Percentiles rank a stretch among this genome's conserved stretches.
These are phyloP conservation scores for Septoria linicola DNA, from an alignment of 2,329 filamentous ascomycete species.

Conservation along the genomic window DNA sequence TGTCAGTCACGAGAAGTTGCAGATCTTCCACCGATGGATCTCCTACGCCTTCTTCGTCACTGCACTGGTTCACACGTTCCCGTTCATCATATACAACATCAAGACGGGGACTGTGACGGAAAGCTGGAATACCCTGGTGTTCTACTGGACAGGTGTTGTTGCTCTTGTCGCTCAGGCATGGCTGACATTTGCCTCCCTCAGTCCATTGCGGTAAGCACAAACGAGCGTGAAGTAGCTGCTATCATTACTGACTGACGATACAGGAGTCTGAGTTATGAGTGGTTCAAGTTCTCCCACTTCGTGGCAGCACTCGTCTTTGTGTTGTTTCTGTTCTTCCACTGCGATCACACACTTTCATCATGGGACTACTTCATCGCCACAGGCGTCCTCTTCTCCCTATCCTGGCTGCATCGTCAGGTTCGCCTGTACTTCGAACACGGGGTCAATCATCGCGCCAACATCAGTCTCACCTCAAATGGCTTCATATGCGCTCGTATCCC, in stretches of 20 bases:
- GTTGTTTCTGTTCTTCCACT: conserved; percentile 61
- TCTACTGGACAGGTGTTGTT: conserved; percentile 58
- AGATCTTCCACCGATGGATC: conserved; percentile 56
- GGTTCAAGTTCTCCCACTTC: conserved; percentile 60
- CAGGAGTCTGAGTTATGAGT: conserved; percentile 58
- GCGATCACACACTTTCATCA: conserved; percentile 55
- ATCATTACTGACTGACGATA: background rate
- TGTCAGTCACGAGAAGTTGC: conserved; percentile 57
- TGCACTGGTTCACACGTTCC: conserved; percentile 59
- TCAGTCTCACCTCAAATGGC: conserved; percentile 43
- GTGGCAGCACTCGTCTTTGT: conserved; percentile 55
- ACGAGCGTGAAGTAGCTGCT: background rate
- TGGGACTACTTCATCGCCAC: conserved; percentile 63
- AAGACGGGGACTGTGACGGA: conserved; percentile 50
- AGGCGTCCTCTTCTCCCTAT: conserved; percentile 52
- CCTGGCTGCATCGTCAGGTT: conserved; percentile 48
- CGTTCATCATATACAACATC: conserved; percentile 56
- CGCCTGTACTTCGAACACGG: conserved; percentile 53
- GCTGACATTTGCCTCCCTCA: conserved; percentile 56
- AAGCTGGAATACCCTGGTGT: conserved; percentile 47
- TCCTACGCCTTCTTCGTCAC: conserved; percentile 57
- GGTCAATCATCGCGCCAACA: conserved; percentile 44
- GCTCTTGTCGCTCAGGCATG: conserved; percentile 55
- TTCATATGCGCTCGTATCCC: conserved; percentile 48
- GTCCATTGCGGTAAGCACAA: conserved; percentile 49